Evolutionary conservation across 441 rosid genomes (phyloP).

Genomic region (Euphorbia corollata): DNA sequence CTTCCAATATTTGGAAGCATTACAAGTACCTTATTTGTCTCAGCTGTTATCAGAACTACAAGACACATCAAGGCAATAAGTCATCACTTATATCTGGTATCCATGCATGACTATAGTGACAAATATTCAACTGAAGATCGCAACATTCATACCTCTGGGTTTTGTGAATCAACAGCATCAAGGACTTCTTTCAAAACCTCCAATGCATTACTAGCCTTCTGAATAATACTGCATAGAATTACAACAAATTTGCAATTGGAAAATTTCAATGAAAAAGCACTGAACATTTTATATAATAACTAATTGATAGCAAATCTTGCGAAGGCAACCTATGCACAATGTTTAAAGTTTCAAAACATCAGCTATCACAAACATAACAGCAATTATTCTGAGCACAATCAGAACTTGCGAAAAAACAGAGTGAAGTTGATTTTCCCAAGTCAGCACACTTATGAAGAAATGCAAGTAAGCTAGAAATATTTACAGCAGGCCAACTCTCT

Average conservation of each 20-base stretch:
- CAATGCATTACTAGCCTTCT: constrained; percentile 77
- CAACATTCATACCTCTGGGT: constrained; percentile 54
- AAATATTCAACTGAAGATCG: background rate
- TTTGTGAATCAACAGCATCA: constrained; percentile 75
- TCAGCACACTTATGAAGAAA: no score
- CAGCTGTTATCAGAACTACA: constrained; percentile 5
- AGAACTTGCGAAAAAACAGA: no score
- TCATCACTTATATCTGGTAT: background rate
- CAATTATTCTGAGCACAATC: no score
- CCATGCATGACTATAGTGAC: background rate
- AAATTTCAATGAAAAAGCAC: background rate
- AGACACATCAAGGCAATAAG: background rate
- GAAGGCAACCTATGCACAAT: no score
- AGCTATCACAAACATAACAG: no score
- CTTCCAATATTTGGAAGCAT: background rate
- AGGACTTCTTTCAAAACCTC: constrained; percentile 92
- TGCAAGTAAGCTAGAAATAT: no score
- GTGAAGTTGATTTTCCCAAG: no score
- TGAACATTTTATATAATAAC: background rate
- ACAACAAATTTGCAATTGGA: background rate
- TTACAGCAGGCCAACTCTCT: no score
- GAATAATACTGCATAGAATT: constrained; percentile 55
- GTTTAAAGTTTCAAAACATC: no score
- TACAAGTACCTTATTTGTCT: background rate
- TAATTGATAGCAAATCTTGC: no score